Percentiles rank a stretch among this genome's conserved stretches.
phyloP scores from a whole-genome alignment of 2,329 filamentous ascomycete species.

The Pestalotiopsis fici region DNA sequence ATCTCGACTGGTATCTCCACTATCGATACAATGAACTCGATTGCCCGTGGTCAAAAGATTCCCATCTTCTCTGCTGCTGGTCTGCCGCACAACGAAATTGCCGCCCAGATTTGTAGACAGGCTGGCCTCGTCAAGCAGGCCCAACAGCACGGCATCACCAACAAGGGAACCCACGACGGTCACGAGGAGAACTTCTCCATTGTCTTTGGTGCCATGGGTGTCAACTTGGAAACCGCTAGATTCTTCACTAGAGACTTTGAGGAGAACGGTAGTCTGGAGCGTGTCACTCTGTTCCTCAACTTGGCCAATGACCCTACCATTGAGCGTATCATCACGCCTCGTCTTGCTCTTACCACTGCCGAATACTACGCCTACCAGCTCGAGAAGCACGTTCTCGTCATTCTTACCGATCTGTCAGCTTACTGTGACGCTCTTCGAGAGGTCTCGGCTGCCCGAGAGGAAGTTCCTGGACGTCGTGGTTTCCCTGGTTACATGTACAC shows the following conservation, averaged over 20 bases:
- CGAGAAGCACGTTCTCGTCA: constrained; percentile 99
- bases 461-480: constrained; percentile 98
- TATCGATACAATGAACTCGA: constrained; percentile 97
- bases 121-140: constrained; percentile 80
- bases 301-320: constrained; percentile 99
- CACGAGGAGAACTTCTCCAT: constrained; percentile 99
- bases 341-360: constrained; percentile 94
- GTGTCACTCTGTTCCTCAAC: constrained; percentile 96
- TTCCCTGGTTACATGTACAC: constrained; percentile 99
- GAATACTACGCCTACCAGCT: constrained; percentile 99
- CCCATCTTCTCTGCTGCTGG: constrained; percentile 98
- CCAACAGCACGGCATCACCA: constrained; percentile 65
- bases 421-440: constrained; percentile 99
- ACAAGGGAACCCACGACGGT: constrained; percentile 93
- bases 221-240: constrained; percentile 97
- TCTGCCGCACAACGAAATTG: constrained; percentile 99
- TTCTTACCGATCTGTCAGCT: constrained; percentile 94
- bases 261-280: constrained; percentile 98
- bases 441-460: constrained; percentile 95
- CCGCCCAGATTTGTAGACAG: constrained; percentile 97
- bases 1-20: constrained; percentile 99
- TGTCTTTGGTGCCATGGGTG: constrained; percentile 99
- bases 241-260: constrained; percentile 99
- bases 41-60: constrained; percentile 98
- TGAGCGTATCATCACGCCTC: constrained; percentile 99